Percentiles rank a stretch among this genome's conserved stretches.
Conservation (phyloP, 2,329 filamentous ascomycete genomes). For the Pseudopyrenochaeta lycopersici region DNA sequence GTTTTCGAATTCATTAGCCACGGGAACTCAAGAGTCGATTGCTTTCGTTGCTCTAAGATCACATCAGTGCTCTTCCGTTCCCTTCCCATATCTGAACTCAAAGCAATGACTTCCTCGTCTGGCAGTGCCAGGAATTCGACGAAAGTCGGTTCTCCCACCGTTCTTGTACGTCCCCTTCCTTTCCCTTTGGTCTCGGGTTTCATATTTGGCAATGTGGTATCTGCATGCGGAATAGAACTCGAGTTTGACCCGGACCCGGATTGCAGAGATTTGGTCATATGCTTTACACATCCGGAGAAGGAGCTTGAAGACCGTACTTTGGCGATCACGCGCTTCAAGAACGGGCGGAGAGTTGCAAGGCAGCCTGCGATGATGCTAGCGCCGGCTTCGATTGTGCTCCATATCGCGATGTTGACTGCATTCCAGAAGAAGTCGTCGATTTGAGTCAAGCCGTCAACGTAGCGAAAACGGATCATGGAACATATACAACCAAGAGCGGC, state of each 20-base stretch:
- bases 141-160: not conserved
- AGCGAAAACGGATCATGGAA: slow-evolving; percentile 62
- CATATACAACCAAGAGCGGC: slow-evolving; percentile 61
- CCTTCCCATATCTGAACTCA: not conserved
- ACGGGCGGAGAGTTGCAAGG: slow-evolving; percentile 61
- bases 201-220: not conserved
- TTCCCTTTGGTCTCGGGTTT: not conserved
- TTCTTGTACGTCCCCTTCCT: not conserved
- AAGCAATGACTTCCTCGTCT: slow-evolving; percentile 2
- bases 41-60: not conserved
- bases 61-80: not conserved
- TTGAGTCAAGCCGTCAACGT: slow-evolving; percentile 52
- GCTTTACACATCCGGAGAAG: slow-evolving; percentile 3
- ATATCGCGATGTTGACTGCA: slow-evolving; percentile 57
- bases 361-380: slow-evolving; percentile 58
- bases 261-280: slow-evolving; percentile 7
- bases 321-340: slow-evolving; percentile 45
- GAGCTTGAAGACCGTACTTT: slow-evolving; percentile 1
- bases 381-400: slow-evolving; percentile 48
- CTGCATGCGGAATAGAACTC: slow-evolving; percentile 4
- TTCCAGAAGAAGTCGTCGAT: slow-evolving; percentile 57
- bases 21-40: not conserved
- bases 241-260: not conserved
- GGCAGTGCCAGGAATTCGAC: slow-evolving; percentile 7
- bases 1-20: slow-evolving; percentile 1